Base-by-base conservation (phyloP, 2,329 filamentous ascomycete genomes). In the Fusarium albosuccineum region DNA sequence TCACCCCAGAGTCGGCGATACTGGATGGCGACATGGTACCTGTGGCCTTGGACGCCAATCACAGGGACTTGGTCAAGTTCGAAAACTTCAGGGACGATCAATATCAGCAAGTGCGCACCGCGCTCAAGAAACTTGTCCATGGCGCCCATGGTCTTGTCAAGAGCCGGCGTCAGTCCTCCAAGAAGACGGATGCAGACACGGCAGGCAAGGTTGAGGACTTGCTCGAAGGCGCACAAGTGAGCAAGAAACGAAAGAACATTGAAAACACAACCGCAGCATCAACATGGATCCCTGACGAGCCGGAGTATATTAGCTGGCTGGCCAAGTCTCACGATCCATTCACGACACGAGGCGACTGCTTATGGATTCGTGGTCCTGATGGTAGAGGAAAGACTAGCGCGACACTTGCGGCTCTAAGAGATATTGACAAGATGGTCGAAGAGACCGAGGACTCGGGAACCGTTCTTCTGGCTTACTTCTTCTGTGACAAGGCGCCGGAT, bases 371-470 rank as follows among this genome's bases (percentile, higher is more conserved):
- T 10, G 80, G 80, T 3, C 79, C 76, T 2, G 78, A 82, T 54
- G 80, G 80, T 5, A 74, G 79, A 54, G 80, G 80, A 5, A 82
- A 82, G 60, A 81, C 80, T 0, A 79, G 78, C 29, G 80, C 79
- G 0, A 75, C 79, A 0, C 63, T 82, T 52, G 79, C 80, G 1
- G 78, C 76, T 3, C 60, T 82, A 1, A 70, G 78, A 8, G 74
- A 77, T 41, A 76, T 82, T 9, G 78, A 81, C 26, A 70, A 69
- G 4, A 58, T 73, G 11, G 63, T 76, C 9, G 62, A 70, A 26
- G 55, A 67, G 7, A 71, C 70, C 36, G 60, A 66, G 3, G 68
- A 65, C 3, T 62, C 75, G 44, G 70, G 74, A 1, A 17, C 37
- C 2, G 45, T 53, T 7, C 58, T 80, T 2, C 67, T 81, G 5